Conservation (phyloP, 495 filamentous ascomycete species). For the Daldinia caldariorum region DNA sequence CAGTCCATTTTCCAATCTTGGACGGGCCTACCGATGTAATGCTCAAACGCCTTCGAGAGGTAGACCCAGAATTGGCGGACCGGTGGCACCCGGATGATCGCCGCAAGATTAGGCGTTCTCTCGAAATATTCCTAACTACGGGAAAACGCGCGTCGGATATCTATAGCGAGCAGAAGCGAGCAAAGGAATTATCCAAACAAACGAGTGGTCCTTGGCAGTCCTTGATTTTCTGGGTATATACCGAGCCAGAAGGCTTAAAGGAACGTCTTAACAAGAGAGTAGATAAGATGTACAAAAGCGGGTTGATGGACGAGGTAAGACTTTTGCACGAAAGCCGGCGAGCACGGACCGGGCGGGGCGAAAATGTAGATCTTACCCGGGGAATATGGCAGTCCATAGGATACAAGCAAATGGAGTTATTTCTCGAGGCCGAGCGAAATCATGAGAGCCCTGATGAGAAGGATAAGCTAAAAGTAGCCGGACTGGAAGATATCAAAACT, state of each 20-base stretch:
- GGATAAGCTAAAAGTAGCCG: conserved; percentile 47
- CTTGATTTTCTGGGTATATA: conserved; percentile 89
- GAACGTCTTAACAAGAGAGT: conserved; percentile 78
- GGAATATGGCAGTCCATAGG: conserved; percentile 98
- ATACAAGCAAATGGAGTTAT: conserved; percentile 86
- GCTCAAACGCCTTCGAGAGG: conserved; percentile 72
- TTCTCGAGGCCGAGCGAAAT: conserved; percentile 63
- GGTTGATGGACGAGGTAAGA: conserved; percentile 73
- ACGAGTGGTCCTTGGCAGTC: conserved; percentile 63
- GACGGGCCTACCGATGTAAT: conserved; percentile 73
- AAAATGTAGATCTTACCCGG: conserved; percentile 70
- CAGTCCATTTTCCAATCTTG: conserved; percentile 73
- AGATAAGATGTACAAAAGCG: conserved; percentile 80
- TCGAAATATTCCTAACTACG: conserved; percentile 87
- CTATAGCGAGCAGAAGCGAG: conserved; percentile 76
- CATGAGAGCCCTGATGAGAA: conserved; percentile 51
- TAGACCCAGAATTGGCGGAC: conserved; percentile 90
- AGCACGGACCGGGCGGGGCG: conserved; percentile 58
- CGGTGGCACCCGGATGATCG: conserved; percentile 94
- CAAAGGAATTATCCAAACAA: conserved; percentile 33
- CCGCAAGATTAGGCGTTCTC: conserved; percentile 87
- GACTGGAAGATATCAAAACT: conserved; percentile 68
- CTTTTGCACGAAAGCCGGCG: conserved; percentile 66
- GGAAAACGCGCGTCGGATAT: conserved; percentile 85
- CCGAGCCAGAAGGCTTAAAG: conserved; percentile 70